Base-by-base conservation (phyloP, 371 early-diverging fungal species). In the Blakeslea trispora region DNA sequence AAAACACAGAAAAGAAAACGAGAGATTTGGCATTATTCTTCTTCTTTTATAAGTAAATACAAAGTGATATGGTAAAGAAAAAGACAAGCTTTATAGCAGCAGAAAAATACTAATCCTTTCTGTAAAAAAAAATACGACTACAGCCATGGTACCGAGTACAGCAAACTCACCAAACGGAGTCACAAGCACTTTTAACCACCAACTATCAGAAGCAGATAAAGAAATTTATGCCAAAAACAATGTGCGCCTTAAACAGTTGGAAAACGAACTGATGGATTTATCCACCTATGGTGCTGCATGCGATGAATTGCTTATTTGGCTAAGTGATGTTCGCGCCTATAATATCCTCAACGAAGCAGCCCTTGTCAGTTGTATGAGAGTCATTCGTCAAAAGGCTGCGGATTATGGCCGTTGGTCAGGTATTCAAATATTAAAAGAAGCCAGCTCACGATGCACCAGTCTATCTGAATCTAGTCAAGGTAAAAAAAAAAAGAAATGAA, bases 261-360 rank as follows among this genome's bases (percentile, higher is more conserved):
- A 64, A 37, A 19, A 56, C 24, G 72, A 75, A 22, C 47, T 75
- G n/a, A 50, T 50, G 9, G 42, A 64, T 5, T 41, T 64, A 31
- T 21, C 56, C 0, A 66, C 64, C 1, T 77, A 60, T 45, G 77
- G 74, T 9, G 53, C 50, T 13, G 77, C 74, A 15, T 74, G 74
- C 37, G 77, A 77, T 47, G 77, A 77, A 15, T 59, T 77, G 28
- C 19, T 61, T 13, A 50, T 50, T 18, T 71, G 74, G 77, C 41
- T 73, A 8, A 55, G 50, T n/a, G 77, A 77, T 56, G 11, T 18
- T n/a, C 50, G 68, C 14, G 72, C 70, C 6, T 77, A 69, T 45
- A 66, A 67, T 23, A 18, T 37, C 17, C 18, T 32, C 5, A 68
- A 74, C 42, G 74, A 77, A 47, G 37, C 31, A 5, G 66, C 64